phyloP scores from a whole-genome alignment of 169 alveolate genomes.

The Babesia ovis region DNA sequence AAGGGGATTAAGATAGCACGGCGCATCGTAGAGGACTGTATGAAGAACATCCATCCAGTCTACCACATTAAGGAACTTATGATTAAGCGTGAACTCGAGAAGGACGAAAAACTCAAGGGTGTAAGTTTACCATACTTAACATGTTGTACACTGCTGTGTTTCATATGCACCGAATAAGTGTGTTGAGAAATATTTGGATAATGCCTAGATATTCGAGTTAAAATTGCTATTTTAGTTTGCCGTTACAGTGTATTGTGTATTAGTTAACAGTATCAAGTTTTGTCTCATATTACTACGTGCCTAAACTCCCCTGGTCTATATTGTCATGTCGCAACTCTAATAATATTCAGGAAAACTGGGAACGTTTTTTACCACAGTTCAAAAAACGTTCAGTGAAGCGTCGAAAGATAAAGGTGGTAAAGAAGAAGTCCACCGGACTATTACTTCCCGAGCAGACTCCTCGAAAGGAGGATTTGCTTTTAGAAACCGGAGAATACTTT shows the following conservation, averaged over 20 bases:
- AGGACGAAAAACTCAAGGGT: constrained; percentile 89
- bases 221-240: too few relatives aligned
- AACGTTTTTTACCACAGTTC: constrained; percentile 96
- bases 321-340: too few relatives aligned
- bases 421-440: constrained; percentile 86
- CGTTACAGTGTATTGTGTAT: neutral
- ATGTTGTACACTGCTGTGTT: too few relatives aligned
- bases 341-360: constrained; percentile 92
- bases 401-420: constrained; percentile 75
- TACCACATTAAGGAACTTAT: constrained; percentile 98
- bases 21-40: constrained; percentile 96
- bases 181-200: too few relatives aligned
- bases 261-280: too few relatives aligned
- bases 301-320: too few relatives aligned
- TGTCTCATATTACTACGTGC: too few relatives aligned
- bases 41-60: constrained; percentile 98
- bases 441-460: constrained; percentile 87
- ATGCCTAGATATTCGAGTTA: too few relatives aligned
- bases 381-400: constrained; percentile 93
- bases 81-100: constrained; percentile 96
- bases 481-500: constrained; percentile 98
- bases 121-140: too few relatives aligned
- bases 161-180: too few relatives aligned
- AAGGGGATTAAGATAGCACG: constrained; percentile 92
- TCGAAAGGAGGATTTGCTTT: constrained; percentile 95